A percentile compares a stretch with the other conserved stretches of the same genome.
phyloP scores from a whole-genome alignment of 768 basidiomycete genomes.

The Boletus rubroflammeus region DNA sequence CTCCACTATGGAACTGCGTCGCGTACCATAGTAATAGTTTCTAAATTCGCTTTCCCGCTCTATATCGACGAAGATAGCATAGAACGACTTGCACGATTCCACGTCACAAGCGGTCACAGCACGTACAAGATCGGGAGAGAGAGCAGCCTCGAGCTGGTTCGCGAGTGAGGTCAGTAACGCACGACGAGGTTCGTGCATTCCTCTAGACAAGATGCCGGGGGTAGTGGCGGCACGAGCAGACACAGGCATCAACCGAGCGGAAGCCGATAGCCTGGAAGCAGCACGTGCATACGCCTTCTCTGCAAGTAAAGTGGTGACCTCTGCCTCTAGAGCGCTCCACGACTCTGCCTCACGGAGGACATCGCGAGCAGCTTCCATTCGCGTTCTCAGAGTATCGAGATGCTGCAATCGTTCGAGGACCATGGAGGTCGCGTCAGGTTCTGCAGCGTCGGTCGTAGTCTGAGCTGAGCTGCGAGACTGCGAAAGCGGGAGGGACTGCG shows the following conservation, averaged over 20 bases:
- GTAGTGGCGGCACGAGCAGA: conserved; percentile 86
- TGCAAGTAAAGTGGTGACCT: conserved; percentile 80
- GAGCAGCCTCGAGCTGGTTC: conserved; percentile 90
- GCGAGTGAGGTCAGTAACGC: conserved; percentile 87
- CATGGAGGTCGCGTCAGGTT: conserved; percentile 47
- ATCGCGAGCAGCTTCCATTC: conserved; percentile 87
- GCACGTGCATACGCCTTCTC: conserved; percentile 84
- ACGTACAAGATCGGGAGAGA: conserved; percentile 86
- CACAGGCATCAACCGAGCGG: conserved; percentile 82
- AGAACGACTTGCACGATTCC: conserved; percentile 71
- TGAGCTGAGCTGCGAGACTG: conserved; percentile 6
- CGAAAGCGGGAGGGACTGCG: conserved; percentile 43
- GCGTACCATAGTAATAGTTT: conserved; percentile 89
- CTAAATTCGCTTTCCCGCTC: conserved; percentile 91
- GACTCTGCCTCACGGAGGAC: conserved; percentile 93
- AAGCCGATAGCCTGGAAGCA: conserved; percentile 88
- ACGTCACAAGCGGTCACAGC: conserved; percentile 81
- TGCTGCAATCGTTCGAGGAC: conserved; percentile 76
- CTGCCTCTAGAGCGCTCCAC: conserved; percentile 93
- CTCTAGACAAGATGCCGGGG: conserved; percentile 10
- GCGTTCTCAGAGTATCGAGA: conserved; percentile 76
- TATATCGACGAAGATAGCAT: conserved; percentile 84
- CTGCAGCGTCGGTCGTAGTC: not conserved
- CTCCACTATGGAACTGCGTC: conserved; percentile 59
- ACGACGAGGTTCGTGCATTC: conserved; percentile 71